Evolutionary conservation across 164 flowering plant species (phyloP).

Genomic region (Annona cherimola): DNA sequence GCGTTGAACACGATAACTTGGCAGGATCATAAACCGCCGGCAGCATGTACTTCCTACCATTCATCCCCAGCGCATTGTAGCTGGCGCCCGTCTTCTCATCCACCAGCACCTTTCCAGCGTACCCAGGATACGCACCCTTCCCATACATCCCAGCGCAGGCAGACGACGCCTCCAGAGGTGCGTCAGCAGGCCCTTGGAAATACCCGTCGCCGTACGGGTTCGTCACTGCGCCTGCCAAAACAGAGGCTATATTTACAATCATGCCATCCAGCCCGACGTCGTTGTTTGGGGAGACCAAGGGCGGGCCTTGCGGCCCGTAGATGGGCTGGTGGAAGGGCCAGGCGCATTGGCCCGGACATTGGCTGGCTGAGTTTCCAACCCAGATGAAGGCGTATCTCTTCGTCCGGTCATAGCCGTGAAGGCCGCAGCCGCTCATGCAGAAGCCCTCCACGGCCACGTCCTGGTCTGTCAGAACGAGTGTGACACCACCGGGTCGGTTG

Average conservation of each 20-base stretch:
- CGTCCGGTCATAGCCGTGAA: constrained; percentile 22
- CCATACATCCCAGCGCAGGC: constrained; percentile 26
- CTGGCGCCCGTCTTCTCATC: constrained; percentile 21
- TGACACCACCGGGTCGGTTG: constrained; percentile 7
- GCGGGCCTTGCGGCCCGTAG: constrained; percentile 23
- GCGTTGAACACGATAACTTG: constrained; percentile 29
- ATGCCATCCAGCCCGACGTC: constrained; percentile 27
- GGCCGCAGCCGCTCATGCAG: constrained; percentile 41
- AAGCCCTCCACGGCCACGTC: constrained; percentile 45
- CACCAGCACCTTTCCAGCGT: constrained; percentile 22
- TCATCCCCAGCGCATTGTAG: constrained; percentile 28
- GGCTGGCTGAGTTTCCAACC: constrained; percentile 24
- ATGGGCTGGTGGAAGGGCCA: constrained; percentile 29
- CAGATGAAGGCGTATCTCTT: constrained; percentile 14
- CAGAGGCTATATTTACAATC: constrained; percentile 19
- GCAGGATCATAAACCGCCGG: constrained; percentile 24
- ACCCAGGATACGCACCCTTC: constrained; percentile 30
- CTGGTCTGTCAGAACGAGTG: constrained; percentile 33
- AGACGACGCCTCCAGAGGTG: constrained; percentile 19
- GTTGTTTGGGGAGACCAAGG: constrained; percentile 19
- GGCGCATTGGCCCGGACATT: constrained; percentile 24
- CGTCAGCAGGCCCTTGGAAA: constrained; percentile 16
- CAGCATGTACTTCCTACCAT: constrained; percentile 19
- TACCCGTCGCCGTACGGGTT: constrained; percentile 21
- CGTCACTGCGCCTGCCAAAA: constrained; percentile 24